A percentile compares a stretch with the other conserved stretches of the same genome.
phyloP scores from a whole-genome alignment of 441 rosid species.

The Macaranga tanarius region DNA sequence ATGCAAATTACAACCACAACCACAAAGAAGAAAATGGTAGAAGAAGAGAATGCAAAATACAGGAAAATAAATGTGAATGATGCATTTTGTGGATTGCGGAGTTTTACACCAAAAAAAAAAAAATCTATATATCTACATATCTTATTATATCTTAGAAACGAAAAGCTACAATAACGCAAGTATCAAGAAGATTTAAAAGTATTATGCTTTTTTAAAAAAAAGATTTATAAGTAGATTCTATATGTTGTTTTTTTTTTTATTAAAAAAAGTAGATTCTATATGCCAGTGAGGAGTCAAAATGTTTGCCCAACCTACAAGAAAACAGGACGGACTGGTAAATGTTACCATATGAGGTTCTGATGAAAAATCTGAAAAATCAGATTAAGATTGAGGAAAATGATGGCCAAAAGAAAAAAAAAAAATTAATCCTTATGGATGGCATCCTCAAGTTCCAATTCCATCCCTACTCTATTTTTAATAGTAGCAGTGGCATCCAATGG shows the following conservation, averaged over 20 bases:
- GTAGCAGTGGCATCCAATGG: conserved; percentile 53
- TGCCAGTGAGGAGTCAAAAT: neutral
- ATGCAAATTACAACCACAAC: no score
- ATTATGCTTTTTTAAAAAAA: no score
- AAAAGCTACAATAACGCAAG: neutral
- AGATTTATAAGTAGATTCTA: neutral
- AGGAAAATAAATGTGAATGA: no score
- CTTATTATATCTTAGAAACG: no score
- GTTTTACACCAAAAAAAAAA: no score
- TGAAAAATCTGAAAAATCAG: neutral
- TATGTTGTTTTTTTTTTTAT: no score
- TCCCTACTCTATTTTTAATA: conserved; percentile 52
- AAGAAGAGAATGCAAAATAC: no score
- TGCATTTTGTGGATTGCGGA: no score
- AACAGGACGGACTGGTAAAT: neutral
- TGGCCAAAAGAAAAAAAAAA: no score
- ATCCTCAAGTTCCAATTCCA: conserved; percentile 74
- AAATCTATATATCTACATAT: no score
- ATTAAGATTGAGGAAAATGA: neutral
- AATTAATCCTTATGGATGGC: conserved; percentile 49
- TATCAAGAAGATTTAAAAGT: neutral
- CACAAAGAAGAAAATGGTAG: no score
- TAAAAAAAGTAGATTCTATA: neutral
- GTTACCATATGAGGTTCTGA: neutral
- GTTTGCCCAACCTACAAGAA: neutral